These are phyloP conservation scores for Lasiodiplodia hormozganensis DNA, from an alignment of 2,329 filamentous ascomycete genomes.

Conservation along the genomic window DNA sequence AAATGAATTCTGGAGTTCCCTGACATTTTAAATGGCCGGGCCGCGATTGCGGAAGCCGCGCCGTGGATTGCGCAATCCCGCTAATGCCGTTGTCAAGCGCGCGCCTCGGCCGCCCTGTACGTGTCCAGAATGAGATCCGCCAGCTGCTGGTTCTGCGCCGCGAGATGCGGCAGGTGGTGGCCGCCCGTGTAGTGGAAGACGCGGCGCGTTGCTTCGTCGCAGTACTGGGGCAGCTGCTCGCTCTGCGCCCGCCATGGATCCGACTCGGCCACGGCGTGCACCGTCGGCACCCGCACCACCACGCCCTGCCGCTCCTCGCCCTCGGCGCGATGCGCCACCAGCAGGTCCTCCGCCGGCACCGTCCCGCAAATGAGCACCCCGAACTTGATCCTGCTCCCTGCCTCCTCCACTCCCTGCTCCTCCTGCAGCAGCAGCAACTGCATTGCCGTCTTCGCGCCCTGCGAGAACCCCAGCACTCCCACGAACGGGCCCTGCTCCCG, in stretches of 20 bases:
- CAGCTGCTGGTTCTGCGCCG: conserved; percentile 42
- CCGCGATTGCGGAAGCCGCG: not conserved
- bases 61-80: not conserved
- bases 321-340: conserved; percentile 34
- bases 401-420: conserved; percentile 31
- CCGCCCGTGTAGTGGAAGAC: conserved; percentile 42
- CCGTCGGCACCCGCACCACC: conserved; percentile 39
- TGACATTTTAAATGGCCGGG: not conserved
- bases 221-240: conserved; percentile 38
- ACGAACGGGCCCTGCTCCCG: conserved; percentile 52
- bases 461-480: conserved; percentile 58
- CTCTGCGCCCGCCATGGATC: conserved; percentile 47
- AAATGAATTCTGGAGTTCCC: not conserved
- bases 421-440: conserved; percentile 49
- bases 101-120: conserved; percentile 17
- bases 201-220: conserved; percentile 36
- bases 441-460: conserved; percentile 57
- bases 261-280: conserved; percentile 42
- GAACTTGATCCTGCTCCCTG: conserved; percentile 31
- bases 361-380: conserved; percentile 20
- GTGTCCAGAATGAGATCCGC: conserved; percentile 37
- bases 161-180: conserved; percentile 44
- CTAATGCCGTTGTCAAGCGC: not conserved
- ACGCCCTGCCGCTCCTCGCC: conserved; percentile 36
- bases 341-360: conserved; percentile 35